A percentile compares a stretch with the other conserved stretches of the same genome.
phyloP scores from a whole-genome alignment of 768 basidiomycete genomes.

The Hypsizygus marmoreus region DNA sequence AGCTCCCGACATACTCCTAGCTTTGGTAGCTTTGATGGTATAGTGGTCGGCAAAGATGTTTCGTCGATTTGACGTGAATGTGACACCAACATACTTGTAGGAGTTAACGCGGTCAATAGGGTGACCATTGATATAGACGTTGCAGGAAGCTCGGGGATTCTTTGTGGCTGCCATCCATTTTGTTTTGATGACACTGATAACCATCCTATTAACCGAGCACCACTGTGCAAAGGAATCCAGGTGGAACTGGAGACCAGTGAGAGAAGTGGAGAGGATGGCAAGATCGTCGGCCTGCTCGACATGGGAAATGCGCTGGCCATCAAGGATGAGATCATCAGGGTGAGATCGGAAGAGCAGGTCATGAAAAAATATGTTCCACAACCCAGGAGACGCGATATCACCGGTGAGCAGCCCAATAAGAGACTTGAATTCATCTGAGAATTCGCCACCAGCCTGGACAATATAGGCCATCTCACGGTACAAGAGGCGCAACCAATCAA shows the following conservation, averaged over 20 bases:
- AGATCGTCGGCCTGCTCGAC: conserved; percentile 1
- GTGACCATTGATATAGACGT: too few species aligned
- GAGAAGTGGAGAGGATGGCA: too few species aligned
- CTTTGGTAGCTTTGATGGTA: conserved; percentile 7
- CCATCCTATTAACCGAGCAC: too few species aligned
- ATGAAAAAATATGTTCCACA: conserved; percentile 9
- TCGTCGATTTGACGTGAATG: neutral
- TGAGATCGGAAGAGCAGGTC: neutral
- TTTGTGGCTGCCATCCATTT: too few species aligned
- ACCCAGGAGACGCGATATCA: conserved; percentile 2
- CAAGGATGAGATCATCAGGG: neutral
- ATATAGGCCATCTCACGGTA: conserved; percentile 1
- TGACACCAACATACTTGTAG: conserved; percentile 10
- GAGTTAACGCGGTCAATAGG: too few species aligned
- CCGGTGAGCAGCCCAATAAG: conserved; percentile 7
- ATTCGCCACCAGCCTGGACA: neutral
- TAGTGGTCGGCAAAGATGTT: conserved; percentile 10
- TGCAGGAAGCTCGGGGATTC: too few species aligned
- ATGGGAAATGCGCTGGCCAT: neutral
- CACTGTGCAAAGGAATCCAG: too few species aligned
- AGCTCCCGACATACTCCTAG: conserved; percentile 2
- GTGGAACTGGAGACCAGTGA: too few species aligned
- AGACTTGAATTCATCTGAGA: neutral
- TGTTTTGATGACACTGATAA: too few species aligned
- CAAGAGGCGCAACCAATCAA: conserved; percentile 23